phyloP scores from a whole-genome alignment of 306 rosid genomes.

The Rosa chinensis region DNA sequence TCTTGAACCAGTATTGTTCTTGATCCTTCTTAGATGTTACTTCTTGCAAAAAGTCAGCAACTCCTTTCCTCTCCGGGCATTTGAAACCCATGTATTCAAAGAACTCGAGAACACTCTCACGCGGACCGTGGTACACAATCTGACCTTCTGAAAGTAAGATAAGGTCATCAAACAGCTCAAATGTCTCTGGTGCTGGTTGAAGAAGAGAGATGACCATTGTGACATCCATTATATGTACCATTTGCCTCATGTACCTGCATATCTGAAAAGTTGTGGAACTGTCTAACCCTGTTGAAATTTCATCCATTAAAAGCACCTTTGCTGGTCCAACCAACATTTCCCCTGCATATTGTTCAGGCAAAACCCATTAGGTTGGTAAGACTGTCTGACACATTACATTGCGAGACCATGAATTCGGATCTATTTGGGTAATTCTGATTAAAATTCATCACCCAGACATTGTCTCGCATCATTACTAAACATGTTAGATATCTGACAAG shows the following conservation, averaged over 20 bases:
- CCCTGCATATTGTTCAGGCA: conserved; percentile 42
- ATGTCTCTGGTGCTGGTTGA: conserved; percentile 59
- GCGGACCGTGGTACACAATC: conserved; percentile 74
- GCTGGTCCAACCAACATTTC: conserved; percentile 94
- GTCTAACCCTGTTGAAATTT: conserved; percentile 89
- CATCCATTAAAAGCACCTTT: conserved; percentile 79
- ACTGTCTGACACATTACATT: not conserved
- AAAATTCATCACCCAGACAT: not conserved
- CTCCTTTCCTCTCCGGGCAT: conserved; percentile 85
- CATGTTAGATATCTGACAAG: not conserved
- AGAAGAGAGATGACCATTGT: conserved; percentile 71
- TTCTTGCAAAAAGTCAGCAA: conserved; percentile 84
- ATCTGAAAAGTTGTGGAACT: conserved; percentile 91
- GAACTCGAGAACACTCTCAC: conserved; percentile 57
- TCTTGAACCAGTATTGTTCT: conserved; percentile 71
- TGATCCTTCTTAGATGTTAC: conserved; percentile 85
- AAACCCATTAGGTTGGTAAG: not conserved
- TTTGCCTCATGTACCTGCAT: conserved; percentile 71
- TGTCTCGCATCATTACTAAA: not conserved
- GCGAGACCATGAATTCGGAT: not conserved
- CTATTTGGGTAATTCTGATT: not conserved
- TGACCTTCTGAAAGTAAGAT: conserved; percentile 76
- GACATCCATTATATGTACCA: conserved; percentile 82
- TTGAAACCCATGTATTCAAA: conserved; percentile 58
- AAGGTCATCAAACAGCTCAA: conserved; percentile 53